phyloP scores from a whole-genome alignment of 805 yeast species.

The Pichia eremophila region DNA sequence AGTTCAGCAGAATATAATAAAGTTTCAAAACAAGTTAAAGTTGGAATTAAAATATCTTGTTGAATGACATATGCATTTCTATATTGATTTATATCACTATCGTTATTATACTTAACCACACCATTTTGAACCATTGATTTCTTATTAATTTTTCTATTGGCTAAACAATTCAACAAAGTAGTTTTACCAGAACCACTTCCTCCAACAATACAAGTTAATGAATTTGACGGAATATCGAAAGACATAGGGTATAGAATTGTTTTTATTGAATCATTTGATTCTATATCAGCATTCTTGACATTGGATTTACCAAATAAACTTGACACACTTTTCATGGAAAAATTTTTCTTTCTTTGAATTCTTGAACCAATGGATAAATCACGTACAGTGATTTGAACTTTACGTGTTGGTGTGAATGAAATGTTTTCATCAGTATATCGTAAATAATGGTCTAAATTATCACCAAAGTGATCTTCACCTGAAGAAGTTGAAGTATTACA shows the following conservation, averaged over 20 bases:
- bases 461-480: not conserved
- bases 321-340: no score
- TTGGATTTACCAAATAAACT: no score
- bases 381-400: conserved; percentile 20
- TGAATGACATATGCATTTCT: conserved; percentile 63
- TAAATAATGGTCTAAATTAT: not conserved
- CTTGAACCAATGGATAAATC: conserved; percentile 17
- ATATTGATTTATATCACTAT: conserved; percentile 19
- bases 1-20: conserved; percentile 62
- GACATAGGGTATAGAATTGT: conserved; percentile 42
- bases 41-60: conserved; percentile 63
- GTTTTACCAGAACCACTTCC: conserved; percentile 88
- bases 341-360: not conserved
- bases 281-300: conserved; percentile 12
- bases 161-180: conserved; percentile 58
- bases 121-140: conserved; percentile 31
- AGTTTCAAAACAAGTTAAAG: conserved; percentile 65
- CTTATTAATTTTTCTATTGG: conserved; percentile 34
- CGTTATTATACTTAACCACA: conserved; percentile 32
- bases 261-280: conserved; percentile 19
- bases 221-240: conserved; percentile 49
- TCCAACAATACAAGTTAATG: conserved; percentile 73
- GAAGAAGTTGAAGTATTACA: not conserved
- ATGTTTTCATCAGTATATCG: conserved; percentile 2
- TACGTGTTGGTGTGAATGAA: conserved; percentile 21